Base-by-base conservation (phyloP, 1,284 basidiomycete genomes). In the Cryptococcus neoformans region DNA sequence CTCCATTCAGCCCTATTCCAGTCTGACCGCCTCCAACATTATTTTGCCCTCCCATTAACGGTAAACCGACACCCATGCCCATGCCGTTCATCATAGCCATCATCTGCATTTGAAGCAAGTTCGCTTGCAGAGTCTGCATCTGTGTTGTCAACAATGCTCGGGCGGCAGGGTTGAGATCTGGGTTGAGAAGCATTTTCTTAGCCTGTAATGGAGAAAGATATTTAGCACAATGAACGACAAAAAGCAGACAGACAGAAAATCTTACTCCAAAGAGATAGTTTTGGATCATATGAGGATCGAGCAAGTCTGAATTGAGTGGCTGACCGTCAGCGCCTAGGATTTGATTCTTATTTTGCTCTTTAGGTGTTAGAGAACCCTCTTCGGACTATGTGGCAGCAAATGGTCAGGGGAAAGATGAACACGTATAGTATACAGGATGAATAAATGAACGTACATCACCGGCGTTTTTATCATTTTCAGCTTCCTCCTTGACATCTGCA, bases 61-160 rank as follows among this genome's bases (percentile, higher is more conserved):
- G 51, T 28, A 48, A 35, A 10, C 44, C 49, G 53, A 53, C 57
- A 8, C 55, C 58, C 59, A 62, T 66, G 28, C 59, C 62, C 59
- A 59, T 63, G 37, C 54, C 61, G 49, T 60, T 59, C 60, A 65
- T 64, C 12, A 65, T 62, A 2, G 67, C 68, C 50, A 74, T 57
- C 64, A 73, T 65, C 60, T 75, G 73, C 67, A 73, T 70, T 55
- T 73, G 69, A 48, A 72, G 52, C 21, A 75, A 60, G 36, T 62
- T 69, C 17, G 69, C 60, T 54, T 72, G 66, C 12, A 73, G 66
- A 38, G 69, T 62, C 56, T 70, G 65, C 53, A 73, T 57, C 49
- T 70, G 70, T 6, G 56, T 54, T 16, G 69, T 57, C 10, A 70
- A 42, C 6, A 58, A 54, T 56, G 56, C 42, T 39, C 62, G 45